A percentile compares a stretch with the other conserved stretches of the same genome.
Evolutionary conservation across 208 protist species (phyloP).

Genomic region (Polymyxa betae): DNA sequence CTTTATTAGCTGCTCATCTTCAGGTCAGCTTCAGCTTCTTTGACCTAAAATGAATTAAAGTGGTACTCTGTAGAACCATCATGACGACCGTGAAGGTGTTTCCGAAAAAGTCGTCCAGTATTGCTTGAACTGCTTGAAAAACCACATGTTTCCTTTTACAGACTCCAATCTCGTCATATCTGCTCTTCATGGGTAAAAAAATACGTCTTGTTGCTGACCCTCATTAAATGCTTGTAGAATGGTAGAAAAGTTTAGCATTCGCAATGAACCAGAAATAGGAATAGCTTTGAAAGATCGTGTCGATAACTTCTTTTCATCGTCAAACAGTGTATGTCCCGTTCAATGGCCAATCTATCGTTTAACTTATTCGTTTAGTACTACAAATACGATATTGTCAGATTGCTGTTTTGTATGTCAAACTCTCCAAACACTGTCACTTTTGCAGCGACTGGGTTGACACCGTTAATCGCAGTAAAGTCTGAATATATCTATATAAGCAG

Average conservation of each 20-base stretch:
- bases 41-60: no score
- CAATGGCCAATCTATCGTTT: neutral
- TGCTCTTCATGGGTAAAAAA: neutral
- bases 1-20: no score
- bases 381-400: constrained; percentile 7
- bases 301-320: neutral
- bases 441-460: no score
- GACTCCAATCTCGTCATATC: neutral
- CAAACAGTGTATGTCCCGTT: no score
- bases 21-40: no score
- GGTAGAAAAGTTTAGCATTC: constrained; percentile 39
- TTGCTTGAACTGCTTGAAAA: neutral
- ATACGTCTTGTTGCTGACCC: neutral
- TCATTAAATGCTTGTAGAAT: neutral
- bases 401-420: neutral
- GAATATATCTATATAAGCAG: no score
- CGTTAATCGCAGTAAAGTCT: no score
- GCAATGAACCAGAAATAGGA: neutral
- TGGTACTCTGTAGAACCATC: no score
- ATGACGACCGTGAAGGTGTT: no score
- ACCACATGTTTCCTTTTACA: neutral
- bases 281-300: neutral
- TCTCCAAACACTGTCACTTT: neutral
- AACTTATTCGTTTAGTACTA: neutral
- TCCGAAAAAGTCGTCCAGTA: no score